Base-by-base conservation (phyloP, 2,329 filamentous ascomycete species). In the Gliomastix tumulicola region DNA sequence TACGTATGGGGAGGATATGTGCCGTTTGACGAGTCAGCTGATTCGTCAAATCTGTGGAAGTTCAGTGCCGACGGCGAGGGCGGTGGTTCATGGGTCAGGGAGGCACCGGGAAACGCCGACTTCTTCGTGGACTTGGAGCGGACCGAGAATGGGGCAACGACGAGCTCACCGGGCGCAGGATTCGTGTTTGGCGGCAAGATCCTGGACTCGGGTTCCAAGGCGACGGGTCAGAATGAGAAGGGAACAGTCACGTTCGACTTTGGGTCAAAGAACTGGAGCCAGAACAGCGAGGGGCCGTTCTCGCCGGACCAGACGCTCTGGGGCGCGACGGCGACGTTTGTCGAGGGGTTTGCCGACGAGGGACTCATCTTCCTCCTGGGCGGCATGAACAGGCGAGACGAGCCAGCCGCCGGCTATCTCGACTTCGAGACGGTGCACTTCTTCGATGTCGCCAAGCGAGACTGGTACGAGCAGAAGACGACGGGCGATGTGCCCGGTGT, bases 61-160 rank as follows among this genome's bases (percentile, higher is more conserved):
- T 55, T 63, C 41, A 39, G 38, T 2, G 48, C 49, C 10, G 53
- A 61, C 40, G 49, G 49, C n/a, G 34, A 39, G 6, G 57, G 59
- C 12, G 53, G 54, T 10, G 59, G 58, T 12, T 36, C 37, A 7
- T 63, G 59, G 60, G 41, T 43, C 9, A 40, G 45, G 33, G 44
- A 48, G 5, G 38, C 43, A 15, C 50, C 53, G 6, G 40, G 44
- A 7, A 51, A 58, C 30, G 41, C 41, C 30, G 50, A 51, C 21
- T 66, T 63, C 32, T 57, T 57, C 28, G 49, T 56, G 22, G 48
- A 68, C 9, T 47, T 56, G 6, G 50, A 58, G 13, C 43, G 53
- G 0, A 46, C 48, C 3, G 49, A 48, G 10, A 46, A 51, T 11
- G 49, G 54, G n/a, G 51, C 46, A 30, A 43, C 51, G 2, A 49